Conservation (phyloP, 495 filamentous ascomycete species). For the Talaromyces adpressus region DNA sequence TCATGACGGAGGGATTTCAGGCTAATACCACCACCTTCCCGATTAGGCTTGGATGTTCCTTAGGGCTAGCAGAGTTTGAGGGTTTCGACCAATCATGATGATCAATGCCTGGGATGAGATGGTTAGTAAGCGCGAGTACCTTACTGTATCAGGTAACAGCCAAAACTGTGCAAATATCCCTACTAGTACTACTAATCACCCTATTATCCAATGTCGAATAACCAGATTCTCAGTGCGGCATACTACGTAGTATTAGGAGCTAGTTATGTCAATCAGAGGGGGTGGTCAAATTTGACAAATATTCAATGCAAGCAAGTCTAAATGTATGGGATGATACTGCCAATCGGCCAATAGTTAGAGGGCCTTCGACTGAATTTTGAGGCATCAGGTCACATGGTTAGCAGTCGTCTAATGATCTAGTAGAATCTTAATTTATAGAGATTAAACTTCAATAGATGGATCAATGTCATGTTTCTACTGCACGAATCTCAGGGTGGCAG, state of each 20-base stretch:
- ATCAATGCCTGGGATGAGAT: neutral
- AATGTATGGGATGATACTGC: no score
- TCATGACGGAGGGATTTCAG: neutral
- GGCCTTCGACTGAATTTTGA: neutral
- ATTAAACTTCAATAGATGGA: neutral
- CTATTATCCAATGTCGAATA: neutral
- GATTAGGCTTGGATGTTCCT: neutral
- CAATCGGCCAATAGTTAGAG: neutral
- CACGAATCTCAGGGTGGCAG: no score
- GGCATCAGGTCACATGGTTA: neutral
- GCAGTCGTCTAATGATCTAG: neutral
- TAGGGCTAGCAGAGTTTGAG: neutral
- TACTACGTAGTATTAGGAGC: neutral
- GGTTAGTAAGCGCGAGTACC: neutral
- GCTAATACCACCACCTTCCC: neutral
- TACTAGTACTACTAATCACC: neutral
- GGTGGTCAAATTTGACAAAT: no score
- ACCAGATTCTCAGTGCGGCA: neutral
- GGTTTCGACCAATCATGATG: neutral
- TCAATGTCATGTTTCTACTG: no score
- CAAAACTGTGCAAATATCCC: neutral
- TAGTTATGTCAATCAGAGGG: neutral
- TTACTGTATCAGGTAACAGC: neutral
- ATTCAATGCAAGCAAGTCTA: no score
- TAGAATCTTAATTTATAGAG: neutral